A percentile compares a stretch with the other conserved stretches of the same genome.
phyloP scores from a whole-genome alignment of 78 protist genomes.

The Bodo saltans region DNA sequence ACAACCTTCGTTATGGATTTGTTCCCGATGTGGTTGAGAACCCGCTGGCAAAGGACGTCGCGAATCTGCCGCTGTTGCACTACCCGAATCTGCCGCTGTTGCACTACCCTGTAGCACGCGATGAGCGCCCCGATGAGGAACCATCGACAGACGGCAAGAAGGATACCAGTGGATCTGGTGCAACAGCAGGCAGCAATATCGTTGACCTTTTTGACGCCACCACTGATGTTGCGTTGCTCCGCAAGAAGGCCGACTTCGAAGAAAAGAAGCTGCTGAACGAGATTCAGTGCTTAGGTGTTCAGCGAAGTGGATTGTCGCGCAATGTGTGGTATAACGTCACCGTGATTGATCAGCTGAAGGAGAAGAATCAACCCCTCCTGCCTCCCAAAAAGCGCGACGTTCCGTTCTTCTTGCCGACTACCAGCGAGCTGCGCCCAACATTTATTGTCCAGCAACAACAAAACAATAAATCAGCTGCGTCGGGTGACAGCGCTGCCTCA shows the following conservation, averaged over 20 bases:
- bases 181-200: neutral
- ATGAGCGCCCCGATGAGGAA: too few species aligned
- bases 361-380: constrained; percentile 10
- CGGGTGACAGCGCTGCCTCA: too few species aligned
- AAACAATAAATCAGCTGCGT: too few species aligned
- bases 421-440: neutral
- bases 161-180: too few species aligned
- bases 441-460: too few species aligned
- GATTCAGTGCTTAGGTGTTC: too few species aligned
- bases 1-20: constrained; percentile 15
- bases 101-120: neutral
- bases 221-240: neutral
- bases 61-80: neutral
- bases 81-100: neutral
- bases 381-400: constrained; percentile 16
- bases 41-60: neutral
- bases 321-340: neutral
- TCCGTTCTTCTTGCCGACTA: constrained; percentile 28
- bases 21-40: neutral
- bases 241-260: too few species aligned
- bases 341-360: neutral
- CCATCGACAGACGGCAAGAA: too few species aligned
- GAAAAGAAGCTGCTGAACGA: neutral
- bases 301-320: too few species aligned
- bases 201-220: neutral